Evolutionary conservation across 768 basidiomycete species (phyloP).

Genomic region (Mycena olivaceomarginata): DNA sequence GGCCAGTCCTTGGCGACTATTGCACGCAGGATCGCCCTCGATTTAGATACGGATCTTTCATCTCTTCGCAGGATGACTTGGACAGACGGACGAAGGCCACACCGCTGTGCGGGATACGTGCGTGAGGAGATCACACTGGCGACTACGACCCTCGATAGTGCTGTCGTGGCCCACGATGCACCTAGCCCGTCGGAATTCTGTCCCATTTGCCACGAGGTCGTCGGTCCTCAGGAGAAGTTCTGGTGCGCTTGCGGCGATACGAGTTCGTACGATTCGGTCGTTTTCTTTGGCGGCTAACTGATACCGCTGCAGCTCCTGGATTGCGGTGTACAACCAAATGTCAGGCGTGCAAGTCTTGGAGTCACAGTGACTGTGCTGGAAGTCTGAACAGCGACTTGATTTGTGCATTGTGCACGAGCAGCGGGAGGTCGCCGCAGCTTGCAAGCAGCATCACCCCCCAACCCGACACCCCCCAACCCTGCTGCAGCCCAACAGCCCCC

Average conservation of each 20-base stretch:
- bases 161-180: neutral
- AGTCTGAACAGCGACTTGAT: neutral
- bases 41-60: neutral
- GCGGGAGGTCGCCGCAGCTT: too few relatives aligned
- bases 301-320: neutral
- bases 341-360: neutral
- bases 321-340: neutral
- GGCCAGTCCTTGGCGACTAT: neutral
- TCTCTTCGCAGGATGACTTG: neutral
- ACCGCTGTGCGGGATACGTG: neutral
- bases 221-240: neutral
- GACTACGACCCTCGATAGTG: neutral
- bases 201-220: neutral
- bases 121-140: neutral
- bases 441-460: too few relatives aligned
- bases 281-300: neutral
- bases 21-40: neutral
- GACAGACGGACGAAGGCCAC: neutral
- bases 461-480: conserved; percentile 23
- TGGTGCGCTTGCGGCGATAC: neutral
- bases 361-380: neutral
- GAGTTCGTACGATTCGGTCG: neutral
- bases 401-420: neutral
- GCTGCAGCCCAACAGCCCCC: neutral
- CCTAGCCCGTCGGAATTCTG: neutral